phyloP scores from a whole-genome alignment of 140 eudicot species.

The Anethum foeniculum region DNA sequence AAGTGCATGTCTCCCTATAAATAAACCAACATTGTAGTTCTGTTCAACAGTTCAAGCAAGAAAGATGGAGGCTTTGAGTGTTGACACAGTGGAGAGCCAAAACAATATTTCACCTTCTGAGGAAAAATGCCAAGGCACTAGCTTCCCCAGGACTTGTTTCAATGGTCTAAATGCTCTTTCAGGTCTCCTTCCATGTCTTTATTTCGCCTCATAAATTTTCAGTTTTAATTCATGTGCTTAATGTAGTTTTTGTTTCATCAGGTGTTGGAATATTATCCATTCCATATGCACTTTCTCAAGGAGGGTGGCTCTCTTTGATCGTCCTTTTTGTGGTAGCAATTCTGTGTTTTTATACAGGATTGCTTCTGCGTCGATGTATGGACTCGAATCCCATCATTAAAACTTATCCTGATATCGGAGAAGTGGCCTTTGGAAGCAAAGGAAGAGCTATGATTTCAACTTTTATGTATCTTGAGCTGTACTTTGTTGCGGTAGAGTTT shows the following conservation, averaged over 20 bases:
- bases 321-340: constrained; percentile 37
- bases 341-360: constrained; percentile 51
- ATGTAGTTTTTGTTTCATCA: constrained; percentile 4
- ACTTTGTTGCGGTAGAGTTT: constrained; percentile 54
- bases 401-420: constrained; percentile 51
- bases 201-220: not conserved
- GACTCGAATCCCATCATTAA: constrained; percentile 37
- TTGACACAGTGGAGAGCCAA: constrained; percentile 33
- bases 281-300: constrained; percentile 52
- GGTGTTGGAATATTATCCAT: constrained; percentile 53
- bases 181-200: constrained; percentile 21
- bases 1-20: constrained; percentile 10
- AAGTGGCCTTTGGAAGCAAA: constrained; percentile 41
- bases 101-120: constrained; percentile 22
- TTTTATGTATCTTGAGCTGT: constrained; percentile 49
- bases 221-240: not conserved
- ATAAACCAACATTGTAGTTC: not conserved
- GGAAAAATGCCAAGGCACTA: constrained; percentile 41
- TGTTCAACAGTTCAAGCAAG: constrained; percentile 9
- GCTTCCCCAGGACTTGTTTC: constrained; percentile 57
- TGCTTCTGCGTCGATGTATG: constrained; percentile 48
- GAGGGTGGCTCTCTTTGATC: constrained; percentile 52
- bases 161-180: constrained; percentile 63
- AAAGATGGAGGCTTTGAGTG: constrained; percentile 24
- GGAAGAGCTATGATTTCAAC: constrained; percentile 39